Conservation (phyloP, 345 rosid genomes). For the Aegle marmelos region DNA sequence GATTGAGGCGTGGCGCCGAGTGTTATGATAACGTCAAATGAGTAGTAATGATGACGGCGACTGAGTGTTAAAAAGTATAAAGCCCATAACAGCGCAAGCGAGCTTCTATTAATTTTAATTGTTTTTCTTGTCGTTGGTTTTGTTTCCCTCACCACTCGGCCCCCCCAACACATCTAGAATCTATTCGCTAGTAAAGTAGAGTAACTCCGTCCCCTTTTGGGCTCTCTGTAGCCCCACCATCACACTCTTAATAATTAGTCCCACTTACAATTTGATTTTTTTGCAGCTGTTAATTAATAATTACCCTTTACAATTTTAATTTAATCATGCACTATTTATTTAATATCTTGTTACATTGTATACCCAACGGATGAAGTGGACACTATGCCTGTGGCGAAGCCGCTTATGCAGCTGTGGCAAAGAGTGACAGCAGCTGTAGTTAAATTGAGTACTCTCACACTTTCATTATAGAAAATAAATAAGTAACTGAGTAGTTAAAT, state of each 20-base stretch:
- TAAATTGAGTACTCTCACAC: too few species aligned
- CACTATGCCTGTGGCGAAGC: too few species aligned
- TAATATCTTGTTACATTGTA: too few species aligned
- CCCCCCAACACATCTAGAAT: conserved; percentile 12
- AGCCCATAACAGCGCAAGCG: not conserved
- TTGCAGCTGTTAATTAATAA: not conserved
- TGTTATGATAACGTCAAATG: conserved; percentile 32
- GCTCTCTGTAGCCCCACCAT: not conserved
- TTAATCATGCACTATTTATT: not conserved
- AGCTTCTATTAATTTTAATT: too few species aligned
- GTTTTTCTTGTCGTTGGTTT: too few species aligned
- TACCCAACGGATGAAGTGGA: too few species aligned
- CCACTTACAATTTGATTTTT: conserved; percentile 16
- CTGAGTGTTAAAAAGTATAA: conserved; percentile 1
- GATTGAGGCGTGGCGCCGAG: conserved; percentile 56
- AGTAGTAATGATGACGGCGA: conserved; percentile 27
- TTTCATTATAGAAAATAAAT: too few species aligned
- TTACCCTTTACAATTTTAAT: not conserved
- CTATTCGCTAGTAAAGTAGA: not conserved
- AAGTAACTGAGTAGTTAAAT: too few species aligned
- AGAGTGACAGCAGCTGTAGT: too few species aligned
- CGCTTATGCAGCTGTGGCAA: too few species aligned
- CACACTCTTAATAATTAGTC: conserved; percentile 24
- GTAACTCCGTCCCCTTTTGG: not conserved
- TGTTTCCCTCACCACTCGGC: too few species aligned